Evolutionary conservation across 495 filamentous ascomycete species (phyloP).

Genomic region (Cudoniella acicularis): DNA sequence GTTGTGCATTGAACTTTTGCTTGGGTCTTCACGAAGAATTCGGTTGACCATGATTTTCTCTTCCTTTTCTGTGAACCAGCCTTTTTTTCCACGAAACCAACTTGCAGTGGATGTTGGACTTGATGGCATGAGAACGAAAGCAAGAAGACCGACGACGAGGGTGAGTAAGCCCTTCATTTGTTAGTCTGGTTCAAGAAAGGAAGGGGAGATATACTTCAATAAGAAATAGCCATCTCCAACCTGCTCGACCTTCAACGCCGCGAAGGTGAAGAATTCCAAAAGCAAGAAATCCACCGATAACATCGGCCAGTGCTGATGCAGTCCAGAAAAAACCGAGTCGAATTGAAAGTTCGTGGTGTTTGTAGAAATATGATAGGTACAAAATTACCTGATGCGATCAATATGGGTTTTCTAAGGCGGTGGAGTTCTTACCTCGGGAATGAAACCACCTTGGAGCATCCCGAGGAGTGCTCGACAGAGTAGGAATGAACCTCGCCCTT

Average conservation of each 20-base stretch:
- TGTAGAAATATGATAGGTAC: slow-evolving; percentile 80
- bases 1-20: slow-evolving; percentile 59
- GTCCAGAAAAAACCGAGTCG: slow-evolving; percentile 71
- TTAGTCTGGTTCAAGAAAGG: neutral
- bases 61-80: slow-evolving; percentile 68
- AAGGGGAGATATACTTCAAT: slow-evolving; percentile 29
- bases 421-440: slow-evolving; percentile 33
- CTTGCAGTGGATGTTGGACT: slow-evolving; percentile 65
- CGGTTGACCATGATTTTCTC: slow-evolving; percentile 75
- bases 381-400: slow-evolving; percentile 43
- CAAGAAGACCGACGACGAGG: slow-evolving; percentile 59
- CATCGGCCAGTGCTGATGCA: slow-evolving; percentile 61
- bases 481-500: slow-evolving; percentile 56
- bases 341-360: slow-evolving; percentile 63
- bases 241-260: slow-evolving; percentile 51
- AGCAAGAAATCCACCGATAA: slow-evolving; percentile 67
- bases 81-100: slow-evolving; percentile 64
- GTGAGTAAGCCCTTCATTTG: slow-evolving; percentile 51
- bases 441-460: slow-evolving; percentile 73
- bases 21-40: slow-evolving; percentile 68
- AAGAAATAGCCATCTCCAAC: slow-evolving; percentile 73
- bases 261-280: slow-evolving; percentile 69
- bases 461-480: slow-evolving; percentile 63
- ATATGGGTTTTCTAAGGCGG: neutral
- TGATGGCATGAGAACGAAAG: slow-evolving; percentile 69